Evolutionary conservation across 2,329 filamentous ascomycete species (phyloP), one percentile per base, ranked within the genome.

Genomic region (Hirsutella rhossiliensis): DNA sequence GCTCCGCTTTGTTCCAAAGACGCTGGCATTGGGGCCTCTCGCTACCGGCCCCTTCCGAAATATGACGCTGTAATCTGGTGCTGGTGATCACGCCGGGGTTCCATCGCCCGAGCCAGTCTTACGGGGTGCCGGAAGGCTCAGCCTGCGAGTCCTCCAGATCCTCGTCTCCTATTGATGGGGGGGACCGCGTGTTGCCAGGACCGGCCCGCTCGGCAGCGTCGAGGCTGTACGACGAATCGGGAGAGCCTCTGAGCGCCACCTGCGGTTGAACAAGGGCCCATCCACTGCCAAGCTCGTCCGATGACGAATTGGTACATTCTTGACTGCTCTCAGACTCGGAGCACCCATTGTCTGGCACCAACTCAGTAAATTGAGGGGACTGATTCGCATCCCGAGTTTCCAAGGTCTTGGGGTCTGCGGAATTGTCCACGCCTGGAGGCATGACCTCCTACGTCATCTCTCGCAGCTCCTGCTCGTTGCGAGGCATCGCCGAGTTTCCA

Each of bases 381-480:
- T 48, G 47, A 29, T 50, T 41, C 23, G 60, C 61, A 32, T 56
- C 46, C 27, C 54, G 48, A 6, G 59, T 61, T 39, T 63, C 52
- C 17, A 55, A 40, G 38, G 63, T 57, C 28, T 55, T 45, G 47
- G 65, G 66, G 31, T 61, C 62, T 44, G 46, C 45, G 45, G 50
- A 47, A 40, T 57, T 47, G 31, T 46, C 54, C 45, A 56, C 49
- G 44, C 49, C 49, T 48, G 55, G 52, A 53, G 59, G 62, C 52
- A 64, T 62, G 65, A 63, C 62, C 51, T 60, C 55, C 65, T 69
- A 69, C 55, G 64, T 60, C 67, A 69, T 68, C 55, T 69, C 64
- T 52, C 61, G 58, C 56, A 70, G 59, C 56, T 70, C 66, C 51
- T 68, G 61, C 44, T 68, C 63, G 49, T 54, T 57, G 49, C 54